phyloP scores from a whole-genome alignment of 768 basidiomycete species.

The Lactarius pseudohatsudake region DNA sequence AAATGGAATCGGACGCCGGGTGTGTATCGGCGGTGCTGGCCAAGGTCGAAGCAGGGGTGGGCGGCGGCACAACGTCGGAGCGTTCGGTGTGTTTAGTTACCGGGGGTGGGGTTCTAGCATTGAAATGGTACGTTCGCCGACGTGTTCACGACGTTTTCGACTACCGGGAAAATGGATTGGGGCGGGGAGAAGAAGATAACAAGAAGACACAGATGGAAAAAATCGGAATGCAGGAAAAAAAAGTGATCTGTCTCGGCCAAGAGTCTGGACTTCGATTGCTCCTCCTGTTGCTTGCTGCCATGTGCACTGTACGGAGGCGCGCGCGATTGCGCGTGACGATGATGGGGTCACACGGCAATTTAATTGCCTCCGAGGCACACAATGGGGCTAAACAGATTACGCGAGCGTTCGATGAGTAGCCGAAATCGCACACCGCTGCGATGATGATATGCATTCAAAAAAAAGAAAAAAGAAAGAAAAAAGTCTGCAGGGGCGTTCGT shows the following conservation, averaged over 20 bases:
- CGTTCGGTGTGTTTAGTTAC: slow-evolving; percentile 2
- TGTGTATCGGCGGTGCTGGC: neutral
- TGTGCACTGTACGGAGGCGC: neutral
- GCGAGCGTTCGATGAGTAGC: slow-evolving; percentile 17
- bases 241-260: neutral
- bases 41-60: neutral
- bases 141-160: no score
- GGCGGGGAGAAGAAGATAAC: no score
- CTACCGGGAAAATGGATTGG: neutral
- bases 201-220: neutral
- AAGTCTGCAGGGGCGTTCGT: neutral
- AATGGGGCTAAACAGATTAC: slow-evolving; percentile 7
- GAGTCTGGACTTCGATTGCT: neutral
- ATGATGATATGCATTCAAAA: neutral
- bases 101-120: neutral
- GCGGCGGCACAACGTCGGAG: neutral
- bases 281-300: neutral
- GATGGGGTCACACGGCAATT: slow-evolving; percentile 6
- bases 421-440: slow-evolving; percentile 8
- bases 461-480: neutral
- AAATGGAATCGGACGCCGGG: neutral
- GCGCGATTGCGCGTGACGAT: neutral
- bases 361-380: slow-evolving; percentile 16
- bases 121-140: no score
- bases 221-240: neutral